Base-by-base conservation (phyloP, 2,329 filamentous ascomycete species). In the Boeremia lycopersici region DNA sequence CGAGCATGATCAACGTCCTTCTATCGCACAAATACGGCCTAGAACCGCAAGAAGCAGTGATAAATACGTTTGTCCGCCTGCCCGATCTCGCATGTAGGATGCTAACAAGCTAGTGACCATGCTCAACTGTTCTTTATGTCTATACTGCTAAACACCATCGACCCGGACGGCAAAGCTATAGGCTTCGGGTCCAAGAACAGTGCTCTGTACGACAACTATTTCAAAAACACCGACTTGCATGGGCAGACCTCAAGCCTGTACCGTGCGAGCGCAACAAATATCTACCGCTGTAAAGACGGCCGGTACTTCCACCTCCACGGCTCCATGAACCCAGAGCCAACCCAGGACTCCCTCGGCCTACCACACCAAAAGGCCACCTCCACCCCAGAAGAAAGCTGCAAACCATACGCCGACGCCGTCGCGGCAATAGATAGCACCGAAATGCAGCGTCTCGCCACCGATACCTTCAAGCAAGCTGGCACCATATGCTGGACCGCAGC, bases 271-370 rank as follows among this genome's bases (percentile, higher is more conserved):
- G 73, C 74, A 11, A 79, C 79, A 0, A 81, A 81, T 48, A 80
- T 82, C 40, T 82, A 82, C 61, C 69, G 70, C 12, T 79, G 76
- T 13, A 77, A 76, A 52, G 79, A 82, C 52, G 75, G 69, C 0
- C 63, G 75, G 15, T 82, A 71, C 60, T 82, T 79, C 61, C 80
- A 82, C 59, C 46, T 78, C 0, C 80, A 82, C 54, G 79, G 79
- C 6, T 70, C 65, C 34, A 77, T 82, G 77, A 79, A 82, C 50
- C 76, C 79, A 0, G 74, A 77, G 3, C 75, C 75, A 2, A 77
- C 75, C 0, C 69, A 81, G 44, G 61, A 72, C 6, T 72, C 65
- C 30, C 38, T 80, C 10, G 65, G 65, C 0, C 55, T 75, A 3
- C 75, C 77, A 2, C 74, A 75, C 9, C 45, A 69, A 4, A 58